Percentiles rank a stretch among this genome's conserved stretches.
phyloP scores from a whole-genome alignment of 1,284 basidiomycete species.

The Cryptococcus sp. region DNA sequence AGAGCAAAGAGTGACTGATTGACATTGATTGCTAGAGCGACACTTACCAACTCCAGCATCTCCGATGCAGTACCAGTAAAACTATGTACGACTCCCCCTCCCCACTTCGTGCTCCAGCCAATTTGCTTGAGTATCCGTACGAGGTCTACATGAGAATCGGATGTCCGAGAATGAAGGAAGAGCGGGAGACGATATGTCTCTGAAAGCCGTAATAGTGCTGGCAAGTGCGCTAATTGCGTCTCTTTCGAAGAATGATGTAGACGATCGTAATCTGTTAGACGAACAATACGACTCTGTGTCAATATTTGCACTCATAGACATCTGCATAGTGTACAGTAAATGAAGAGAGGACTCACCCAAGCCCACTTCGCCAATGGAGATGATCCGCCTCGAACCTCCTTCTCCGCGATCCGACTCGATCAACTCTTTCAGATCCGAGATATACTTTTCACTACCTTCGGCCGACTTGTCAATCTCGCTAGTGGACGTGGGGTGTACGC shows the following conservation, averaged over 20 bases:
- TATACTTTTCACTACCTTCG: slow-evolving; percentile 66
- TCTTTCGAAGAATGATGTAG: slow-evolving; percentile 68
- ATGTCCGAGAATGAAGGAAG: slow-evolving; percentile 80
- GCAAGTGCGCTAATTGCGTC: slow-evolving; percentile 69
- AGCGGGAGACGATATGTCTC: slow-evolving; percentile 73
- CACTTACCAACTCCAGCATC: slow-evolving; percentile 66
- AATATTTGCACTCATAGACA: no score
- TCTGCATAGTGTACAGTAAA: no score
- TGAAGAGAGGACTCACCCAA: slow-evolving; percentile 63
- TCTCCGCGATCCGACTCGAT: slow-evolving; percentile 58
- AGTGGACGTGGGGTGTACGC: slow-evolving; percentile 85
- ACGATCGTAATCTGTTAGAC: slow-evolving; percentile 73
- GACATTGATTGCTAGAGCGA: slow-evolving; percentile 27
- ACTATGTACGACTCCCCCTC: slow-evolving; percentile 81
- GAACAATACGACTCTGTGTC: no score
- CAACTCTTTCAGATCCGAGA: slow-evolving; percentile 63
- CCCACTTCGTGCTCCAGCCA: slow-evolving; percentile 57
- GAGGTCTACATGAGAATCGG: slow-evolving; percentile 69
- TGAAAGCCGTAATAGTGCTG: slow-evolving; percentile 69
- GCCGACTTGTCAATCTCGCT: slow-evolving; percentile 67
- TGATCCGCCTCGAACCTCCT: slow-evolving; percentile 62
- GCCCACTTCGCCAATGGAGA: slow-evolving; percentile 84
- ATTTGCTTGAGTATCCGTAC: slow-evolving; percentile 57
- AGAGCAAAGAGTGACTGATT: neutral
- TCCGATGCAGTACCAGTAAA: slow-evolving; percentile 76